Base-by-base conservation (phyloP, 331 rosid species). In the Rhamnella rubrinervis region DNA sequence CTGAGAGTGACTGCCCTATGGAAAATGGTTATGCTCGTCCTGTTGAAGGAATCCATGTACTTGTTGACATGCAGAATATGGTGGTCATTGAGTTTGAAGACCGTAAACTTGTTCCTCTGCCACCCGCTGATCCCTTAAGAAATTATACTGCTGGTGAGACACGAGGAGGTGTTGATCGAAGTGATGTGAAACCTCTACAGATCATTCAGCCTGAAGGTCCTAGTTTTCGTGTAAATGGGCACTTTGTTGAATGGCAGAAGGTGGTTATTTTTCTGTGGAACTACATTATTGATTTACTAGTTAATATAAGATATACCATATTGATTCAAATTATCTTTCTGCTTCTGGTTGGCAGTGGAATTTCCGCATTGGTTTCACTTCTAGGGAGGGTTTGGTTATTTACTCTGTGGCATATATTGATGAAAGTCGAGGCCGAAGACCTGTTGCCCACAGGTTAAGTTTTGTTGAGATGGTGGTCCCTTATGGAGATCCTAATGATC, bases 11-110 rank as follows among this genome's bases (percentile, higher is more conserved):
- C 77, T 88, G 97, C 44, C 98, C 97, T 23, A 86, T 93, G 96
- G 98, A 93, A 80, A 93, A 93, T 83, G 98, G 98, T 67, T 93
- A 90, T 74, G 97, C 98, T 37, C 97, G 97, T 71, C 98, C 97
- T 23, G 90, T 93, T 49, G 98, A 93, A 85, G 98, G 98, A 59
- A 88, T 93, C 69, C 75, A 63, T 81, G 85, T 88, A 31, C 97
- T 88, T 65, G 96, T 93, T 67, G 97, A 93, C 72, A 86, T 93
- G 93, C 98, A 86, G 85, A 93, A 90, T 77, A 93, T 93, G 97
- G 84, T 77, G 62, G 89, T 93, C 73, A 74, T 90, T 66, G 92
- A 90, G 68, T 90, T 93, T 77, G 96, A 92, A 74, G 98, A 92
- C 77, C 89, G 91, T 37, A 92, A 92, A 79, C 89, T 92, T 80